Evolutionary conservation across 257 asterid genomes (phyloP).

Genomic region (Cruciata laevipes): DNA sequence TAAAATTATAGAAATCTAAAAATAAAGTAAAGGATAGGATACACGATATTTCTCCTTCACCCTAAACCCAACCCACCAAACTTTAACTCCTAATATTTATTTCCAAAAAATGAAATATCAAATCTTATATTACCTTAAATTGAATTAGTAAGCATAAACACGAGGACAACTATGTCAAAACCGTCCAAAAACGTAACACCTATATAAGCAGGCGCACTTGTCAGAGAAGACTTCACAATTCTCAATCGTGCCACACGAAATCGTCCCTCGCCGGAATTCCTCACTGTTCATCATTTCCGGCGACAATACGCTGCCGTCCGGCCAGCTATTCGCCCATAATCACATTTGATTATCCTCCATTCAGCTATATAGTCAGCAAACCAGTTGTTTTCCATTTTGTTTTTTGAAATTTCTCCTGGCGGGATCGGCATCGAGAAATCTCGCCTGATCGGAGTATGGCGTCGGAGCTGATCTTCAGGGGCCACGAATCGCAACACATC

Average conservation of each 20-base stretch:
- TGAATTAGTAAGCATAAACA: not conserved
- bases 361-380: not conserved
- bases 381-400: not conserved
- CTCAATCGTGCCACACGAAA: not conserved
- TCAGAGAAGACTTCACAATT: not conserved
- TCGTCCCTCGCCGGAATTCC: constrained; percentile 14
- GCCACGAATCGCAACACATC: constrained; percentile 61
- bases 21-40: not conserved
- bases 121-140: not conserved
- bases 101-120: not conserved
- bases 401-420: not conserved
- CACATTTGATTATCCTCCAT: not conserved
- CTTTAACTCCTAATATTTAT: not conserved
- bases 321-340: not conserved
- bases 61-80: constrained; percentile 4
- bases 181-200: not conserved
- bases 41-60: not conserved
- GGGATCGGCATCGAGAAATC: not conserved
- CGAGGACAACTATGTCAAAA: constrained; percentile 11
- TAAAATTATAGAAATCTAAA: too few relatives aligned
- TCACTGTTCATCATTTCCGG: constrained; percentile 16
- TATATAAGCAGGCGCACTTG: not conserved
- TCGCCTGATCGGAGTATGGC: constrained; percentile 31
- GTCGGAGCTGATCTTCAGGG: constrained; percentile 78
- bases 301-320: constrained; percentile 17